A percentile compares a stretch with the other conserved stretches of the same genome.
These are phyloP conservation scores for Rauvolfia tetraphylla DNA, from an alignment of 257 asterid species.

Conservation along the genomic window DNA sequence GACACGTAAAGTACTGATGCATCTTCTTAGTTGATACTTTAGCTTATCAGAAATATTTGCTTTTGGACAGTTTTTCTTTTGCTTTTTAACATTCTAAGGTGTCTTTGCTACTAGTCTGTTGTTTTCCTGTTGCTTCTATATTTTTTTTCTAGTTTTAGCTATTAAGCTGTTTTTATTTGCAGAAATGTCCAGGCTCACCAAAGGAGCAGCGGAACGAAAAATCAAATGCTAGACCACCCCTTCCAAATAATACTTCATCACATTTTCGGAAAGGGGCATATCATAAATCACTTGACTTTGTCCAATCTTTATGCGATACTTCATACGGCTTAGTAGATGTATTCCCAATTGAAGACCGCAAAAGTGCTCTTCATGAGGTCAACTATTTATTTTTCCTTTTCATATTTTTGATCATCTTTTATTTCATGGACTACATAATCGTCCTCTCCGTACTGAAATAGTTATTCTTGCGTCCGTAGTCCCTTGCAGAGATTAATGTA, in stretches of 20 bases:
- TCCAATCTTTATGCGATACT: conserved; percentile 83
- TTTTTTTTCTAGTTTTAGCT: conserved; percentile 16
- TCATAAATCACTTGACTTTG: conserved; percentile 95
- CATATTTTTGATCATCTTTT: conserved; percentile 12
- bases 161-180: conserved; percentile 34
- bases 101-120: not conserved
- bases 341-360: conserved; percentile 91
- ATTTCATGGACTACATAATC: conserved; percentile 1
- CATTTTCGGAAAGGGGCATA: conserved; percentile 90
- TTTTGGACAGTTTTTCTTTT: not conserved
- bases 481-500: conserved; percentile 74
- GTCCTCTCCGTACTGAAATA: conserved; percentile 27
- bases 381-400: conserved; percentile 14
- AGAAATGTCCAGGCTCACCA: conserved; percentile 81
- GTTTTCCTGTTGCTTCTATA: not conserved
- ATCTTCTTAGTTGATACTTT: not conserved
- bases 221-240: conserved; percentile 82
- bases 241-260: conserved; percentile 67
- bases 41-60: not conserved
- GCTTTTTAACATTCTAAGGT: not conserved
- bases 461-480: conserved; percentile 48
- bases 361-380: conserved; percentile 92
- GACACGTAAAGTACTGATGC: not conserved
- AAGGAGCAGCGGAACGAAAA: conserved; percentile 58
- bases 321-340: conserved; percentile 94